Base-by-base conservation (phyloP, 768 basidiomycete genomes). In the Trametes coccinea region DNA sequence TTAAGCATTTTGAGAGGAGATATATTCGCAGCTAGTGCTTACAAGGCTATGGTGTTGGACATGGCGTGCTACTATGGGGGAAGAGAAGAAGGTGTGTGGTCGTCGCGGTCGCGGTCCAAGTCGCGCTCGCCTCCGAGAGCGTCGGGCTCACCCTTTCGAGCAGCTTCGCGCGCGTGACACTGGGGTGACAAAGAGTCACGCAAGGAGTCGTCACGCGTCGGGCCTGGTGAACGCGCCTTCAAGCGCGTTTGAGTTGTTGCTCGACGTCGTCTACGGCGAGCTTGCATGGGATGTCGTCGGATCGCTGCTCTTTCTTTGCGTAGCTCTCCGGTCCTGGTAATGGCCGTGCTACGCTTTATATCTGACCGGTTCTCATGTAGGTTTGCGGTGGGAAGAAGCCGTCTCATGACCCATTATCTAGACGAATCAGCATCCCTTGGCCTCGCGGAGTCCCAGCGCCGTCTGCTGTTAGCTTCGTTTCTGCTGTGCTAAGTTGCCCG, bases 31-130 rank as follows among this genome's bases (percentile, higher is more conserved):
- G 4, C 16, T 16, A 17, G 11, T 2, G 74, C 79, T 56, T 66
- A 80, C 81, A 82, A 72, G 14, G 81, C 74, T 45, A 82, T 83
- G 16, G 82, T 82, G 73, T 82, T 82, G 7, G 81, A 82, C 81
- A 82, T 82, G 50, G 47, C 5, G 39, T 8, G 30, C 8, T 29
- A 49, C 41, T 1, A 40, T 7, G 13, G 37, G 34, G 41, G 14
- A 34, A 33, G 11, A 34, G 8, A 37, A 2, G 9, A 33, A 14
- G 10, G 40, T 22, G 27, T 2, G 37, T 17, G 49, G 60, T 51
- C 22, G 55, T 62, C 22, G 34, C 22, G 13, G 46, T 41, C 10
- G 45, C 40, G 17, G 49, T 30, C 30, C 17, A 13, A 51, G 49
- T 30, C 17, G 40, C 49, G 53, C 53, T 49, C 52, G 22, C 30